These are phyloP conservation scores for Trichoderma sp. DNA, from an alignment of 2,329 filamentous ascomycete genomes.

Conservation along the genomic window DNA sequence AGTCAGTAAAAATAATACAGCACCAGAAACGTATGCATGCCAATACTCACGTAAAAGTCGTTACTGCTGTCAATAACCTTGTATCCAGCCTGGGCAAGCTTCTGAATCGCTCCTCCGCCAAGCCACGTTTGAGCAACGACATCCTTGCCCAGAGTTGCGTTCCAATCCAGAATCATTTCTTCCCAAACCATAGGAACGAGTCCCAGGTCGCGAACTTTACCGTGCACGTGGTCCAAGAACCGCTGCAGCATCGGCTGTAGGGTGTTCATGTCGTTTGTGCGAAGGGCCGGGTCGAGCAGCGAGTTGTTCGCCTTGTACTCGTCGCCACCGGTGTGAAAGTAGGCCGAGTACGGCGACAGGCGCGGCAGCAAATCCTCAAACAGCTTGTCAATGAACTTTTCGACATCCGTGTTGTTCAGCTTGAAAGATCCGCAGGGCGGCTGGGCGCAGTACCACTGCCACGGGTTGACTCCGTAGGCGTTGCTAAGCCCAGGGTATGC, in stretches of 20 bases:
- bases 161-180: conserved; percentile 78
- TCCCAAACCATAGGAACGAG: conserved; percentile 82
- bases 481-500: conserved; percentile 56
- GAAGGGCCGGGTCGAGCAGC: conserved; percentile 67
- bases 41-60: conserved; percentile 64
- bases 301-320: conserved; percentile 72
- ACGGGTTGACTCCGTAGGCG: conserved; percentile 53
- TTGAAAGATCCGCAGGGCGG: conserved; percentile 71
- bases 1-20: background rate
- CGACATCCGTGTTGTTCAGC: conserved; percentile 69
- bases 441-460: conserved; percentile 58
- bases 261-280: conserved; percentile 61
- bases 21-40: background rate
- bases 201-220: conserved; percentile 59
- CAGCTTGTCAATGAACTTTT: conserved; percentile 67
- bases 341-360: conserved; percentile 62
- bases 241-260: conserved; percentile 74
- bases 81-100: conserved; percentile 61
- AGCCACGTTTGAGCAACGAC: conserved; percentile 80
- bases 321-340: conserved; percentile 87
- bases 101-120: conserved; percentile 58
- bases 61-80: conserved; percentile 74
- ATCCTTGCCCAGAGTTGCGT: conserved; percentile 67
- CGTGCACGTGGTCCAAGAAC: conserved; percentile 70
- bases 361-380: conserved; percentile 76